Evolutionary conservation across 2,329 filamentous ascomycete species (phyloP), one percentile per base, ranked within the genome.

Genomic region (Orbilia quercus): DNA sequence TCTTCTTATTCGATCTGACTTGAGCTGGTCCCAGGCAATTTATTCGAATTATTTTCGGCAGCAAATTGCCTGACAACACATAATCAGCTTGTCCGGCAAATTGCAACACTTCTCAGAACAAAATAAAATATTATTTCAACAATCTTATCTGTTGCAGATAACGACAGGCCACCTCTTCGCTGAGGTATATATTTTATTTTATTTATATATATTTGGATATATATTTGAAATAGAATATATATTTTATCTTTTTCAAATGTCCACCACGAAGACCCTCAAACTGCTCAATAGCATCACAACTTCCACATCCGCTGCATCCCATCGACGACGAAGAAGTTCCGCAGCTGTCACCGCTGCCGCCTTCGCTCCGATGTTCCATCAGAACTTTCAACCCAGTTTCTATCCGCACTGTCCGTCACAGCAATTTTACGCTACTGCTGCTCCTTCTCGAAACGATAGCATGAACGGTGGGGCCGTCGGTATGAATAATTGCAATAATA

Each of bases 11-110:
- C 16, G 20, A 20, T 23, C 44, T 47, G 44, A 20, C 44, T 31
- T 31, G 36, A 40, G 36, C 9, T 14, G 36, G 9, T 40, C 36
- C 36, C 36, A 40, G 36, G 9, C 11, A 50, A 18, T 16, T 20
- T 5, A 16, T 25, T 28, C 3, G 5, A 11, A n/a, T n/a, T 7
- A 28, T 50, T 28, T 50, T 50, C 45, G 22, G 28, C n/a, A 50
- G 53, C 54, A 53, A 72, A 72, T 38, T 54, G 67, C 67, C 59
- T 53, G 60, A 57, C 69, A 73, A 73, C 69, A 73, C 69, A 73
- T 66, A 73, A 66, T 73, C 38, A 38, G 69, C 69, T 66, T 59
- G 34, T 7, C 36, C 55, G 47, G 7, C 65, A 71, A 59, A 65
- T 65, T 64, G 53, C 67, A 72, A 65, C 67, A 31, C 28, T 31